Evolutionary conservation across 106 monocot species (phyloP), one percentile per base, ranked within the genome.

Genomic region (Dioscorea alata): DNA sequence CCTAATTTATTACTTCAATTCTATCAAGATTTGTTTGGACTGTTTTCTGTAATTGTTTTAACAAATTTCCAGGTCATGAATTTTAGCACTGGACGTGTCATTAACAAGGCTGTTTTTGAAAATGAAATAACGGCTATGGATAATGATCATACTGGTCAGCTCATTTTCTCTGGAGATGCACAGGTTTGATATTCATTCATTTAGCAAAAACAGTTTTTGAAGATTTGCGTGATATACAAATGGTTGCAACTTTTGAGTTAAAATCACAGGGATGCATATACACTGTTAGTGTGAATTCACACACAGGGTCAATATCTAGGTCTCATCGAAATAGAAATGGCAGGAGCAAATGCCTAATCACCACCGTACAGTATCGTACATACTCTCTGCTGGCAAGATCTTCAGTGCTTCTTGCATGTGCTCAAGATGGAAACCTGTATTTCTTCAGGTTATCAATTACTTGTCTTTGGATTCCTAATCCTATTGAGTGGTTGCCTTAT

Each of bases 61-160:
- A 16, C 67, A 4, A 13, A 59, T 42, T 48, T 57, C 24, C 83
- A 96, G 91, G 85, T 79, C 9, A 84, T 96, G 22, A 96, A 96
- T 75, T 96, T 89, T 63, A 96, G 96, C 75, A 96, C 92, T 28
- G 96, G 96, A 14, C 72, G 96, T 59, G 71, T 86, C 57, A 70
- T 87, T 63, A 82, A 78, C 65, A 96, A 96, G 73, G 73, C 80
- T 69, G 48, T 52, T 17, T 86, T 96, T 64, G 89, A 87, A 52
- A 89, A 79, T 80, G 86, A 79, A 67, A 74, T 96, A 51, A 92
- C 89, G 63, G 96, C 96, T 42, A 78, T 96, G 79, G 96, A 96
- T 49, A 84, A 84, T 89, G 96, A 88, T 81, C 96, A 96, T 65
- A 92, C 91, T 57, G 96, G 96, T 17, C 88, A 92, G 75, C 75